Percentiles rank a stretch among this genome's conserved stretches.
These are phyloP conservation scores for Nemania sp. DNA, from an alignment of 2,329 filamentous ascomycete genomes.

Conservation along the genomic window DNA sequence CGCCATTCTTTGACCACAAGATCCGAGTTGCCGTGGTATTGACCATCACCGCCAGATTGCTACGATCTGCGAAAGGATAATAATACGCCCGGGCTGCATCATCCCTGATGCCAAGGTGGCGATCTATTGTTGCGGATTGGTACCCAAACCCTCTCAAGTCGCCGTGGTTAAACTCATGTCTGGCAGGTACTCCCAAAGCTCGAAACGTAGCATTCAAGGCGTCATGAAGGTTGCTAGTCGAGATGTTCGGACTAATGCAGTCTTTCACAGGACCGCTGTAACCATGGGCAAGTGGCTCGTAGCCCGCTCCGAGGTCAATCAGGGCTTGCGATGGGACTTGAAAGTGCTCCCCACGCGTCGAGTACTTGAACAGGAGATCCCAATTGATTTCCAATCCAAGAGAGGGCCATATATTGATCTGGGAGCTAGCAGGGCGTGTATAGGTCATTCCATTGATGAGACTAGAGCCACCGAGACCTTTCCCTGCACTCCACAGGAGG, in stretches of 20 bases:
- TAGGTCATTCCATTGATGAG: conserved; percentile 19
- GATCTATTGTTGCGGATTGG: conserved; percentile 16
- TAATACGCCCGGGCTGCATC: conserved; percentile 18
- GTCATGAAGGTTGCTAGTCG: conserved; percentile 16
- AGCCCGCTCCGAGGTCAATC: conserved; percentile 15
- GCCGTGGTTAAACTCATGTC: conserved; percentile 15
- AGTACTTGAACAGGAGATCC: conserved; percentile 15
- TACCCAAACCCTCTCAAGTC: conserved; percentile 16
- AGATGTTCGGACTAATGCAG: conserved; percentile 16
- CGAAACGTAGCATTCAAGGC: conserved; percentile 10
- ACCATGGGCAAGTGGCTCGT: conserved; percentile 15
- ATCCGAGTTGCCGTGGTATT: conserved; percentile 16
- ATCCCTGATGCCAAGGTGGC: conserved; percentile 12
- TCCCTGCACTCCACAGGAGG: conserved; percentile 16
- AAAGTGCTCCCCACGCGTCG: conserved; percentile 13
- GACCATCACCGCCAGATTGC: conserved; percentile 18
- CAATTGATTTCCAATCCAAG: conserved; percentile 17
- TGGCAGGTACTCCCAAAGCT: conserved; percentile 15
- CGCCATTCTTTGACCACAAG: conserved; percentile 10
- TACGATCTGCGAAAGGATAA: conserved; percentile 13
- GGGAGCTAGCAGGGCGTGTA: conserved; percentile 13
- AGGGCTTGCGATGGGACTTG: conserved; percentile 12
- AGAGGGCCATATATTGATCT: conserved; percentile 13
- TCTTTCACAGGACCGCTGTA: conserved; percentile 14
- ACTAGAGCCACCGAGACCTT: conserved; percentile 18